Percentiles rank a stretch among this genome's conserved stretches.
phyloP scores from a whole-genome alignment of 352 stramenopile genomes.

The Globisporangium perplexum region DNA sequence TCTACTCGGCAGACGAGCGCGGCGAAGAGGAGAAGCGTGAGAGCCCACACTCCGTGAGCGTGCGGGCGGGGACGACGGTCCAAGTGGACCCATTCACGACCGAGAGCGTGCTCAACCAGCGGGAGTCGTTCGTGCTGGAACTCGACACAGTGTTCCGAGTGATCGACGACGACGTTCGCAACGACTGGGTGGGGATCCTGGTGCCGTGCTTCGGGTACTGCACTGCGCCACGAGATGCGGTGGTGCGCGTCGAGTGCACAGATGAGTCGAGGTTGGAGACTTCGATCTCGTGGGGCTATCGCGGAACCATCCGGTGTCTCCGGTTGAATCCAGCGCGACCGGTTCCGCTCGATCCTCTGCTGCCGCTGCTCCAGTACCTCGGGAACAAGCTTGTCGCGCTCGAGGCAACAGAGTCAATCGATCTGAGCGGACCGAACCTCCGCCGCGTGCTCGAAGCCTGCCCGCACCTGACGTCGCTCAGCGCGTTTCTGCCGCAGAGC shows the following conservation, averaged over 20 bases:
- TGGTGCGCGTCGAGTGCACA: not conserved
- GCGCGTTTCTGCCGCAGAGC: not conserved
- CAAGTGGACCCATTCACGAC: not conserved
- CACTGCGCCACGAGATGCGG: not conserved
- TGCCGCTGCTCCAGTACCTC: conserved; percentile 3
- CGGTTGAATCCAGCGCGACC: not conserved
- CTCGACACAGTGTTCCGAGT: not conserved
- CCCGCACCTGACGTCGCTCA: not conserved
- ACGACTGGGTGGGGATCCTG: not conserved
- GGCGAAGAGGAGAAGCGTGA: not conserved
- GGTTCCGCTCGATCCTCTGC: not conserved
- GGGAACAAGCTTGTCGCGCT: not conserved
- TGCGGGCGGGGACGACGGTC: not conserved
- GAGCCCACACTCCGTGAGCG: not conserved
- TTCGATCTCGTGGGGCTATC: not conserved
- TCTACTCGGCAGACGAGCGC: not conserved
- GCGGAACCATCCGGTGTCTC: not conserved
- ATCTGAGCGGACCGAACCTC: not conserved
- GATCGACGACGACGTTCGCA: not conserved
- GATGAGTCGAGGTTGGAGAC: not conserved
- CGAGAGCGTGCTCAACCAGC: not conserved
- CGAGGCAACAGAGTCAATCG: not conserved
- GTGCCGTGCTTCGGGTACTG: conserved; percentile 1
- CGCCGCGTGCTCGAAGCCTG: not conserved
- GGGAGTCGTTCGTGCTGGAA: not conserved